A percentile compares a stretch with the other conserved stretches of the same genome.
phyloP scores from a whole-genome alignment of 169 alveolate species.

The Hammondia hammondi region DNA sequence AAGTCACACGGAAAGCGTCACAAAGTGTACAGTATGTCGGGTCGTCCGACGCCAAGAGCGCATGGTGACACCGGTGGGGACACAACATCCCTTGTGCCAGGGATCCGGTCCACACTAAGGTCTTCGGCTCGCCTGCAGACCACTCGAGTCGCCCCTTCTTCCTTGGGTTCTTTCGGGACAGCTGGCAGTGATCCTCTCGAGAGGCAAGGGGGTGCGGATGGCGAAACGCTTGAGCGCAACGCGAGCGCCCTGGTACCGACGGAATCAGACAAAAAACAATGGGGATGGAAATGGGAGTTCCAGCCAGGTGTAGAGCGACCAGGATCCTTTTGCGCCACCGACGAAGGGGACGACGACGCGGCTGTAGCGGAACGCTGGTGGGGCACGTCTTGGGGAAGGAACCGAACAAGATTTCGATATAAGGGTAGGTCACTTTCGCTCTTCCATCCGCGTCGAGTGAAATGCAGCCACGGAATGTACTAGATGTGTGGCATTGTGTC shows the following conservation, averaged over 20 bases:
- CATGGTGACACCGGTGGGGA: not conserved
- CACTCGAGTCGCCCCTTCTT: not conserved
- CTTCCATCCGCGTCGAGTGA: too few species aligned
- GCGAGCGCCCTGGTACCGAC: constrained; percentile 8
- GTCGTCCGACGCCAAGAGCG: not conserved
- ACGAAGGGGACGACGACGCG: constrained; percentile 1
- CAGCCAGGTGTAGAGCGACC: not conserved
- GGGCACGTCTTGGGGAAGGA: constrained; percentile 33
- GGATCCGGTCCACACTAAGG: not conserved
- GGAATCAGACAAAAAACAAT: not conserved
- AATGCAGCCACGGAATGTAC: too few species aligned
- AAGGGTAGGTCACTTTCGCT: not conserved
- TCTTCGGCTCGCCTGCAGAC: not conserved
- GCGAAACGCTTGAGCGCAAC: not conserved
- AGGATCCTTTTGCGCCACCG: constrained; percentile 17
- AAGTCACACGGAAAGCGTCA: not conserved
- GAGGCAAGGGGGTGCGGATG: not conserved
- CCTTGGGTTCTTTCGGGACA: not conserved
- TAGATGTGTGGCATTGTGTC: too few species aligned
- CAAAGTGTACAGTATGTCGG: not conserved
- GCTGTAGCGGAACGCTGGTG: constrained; percentile 36
- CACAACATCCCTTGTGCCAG: not conserved
- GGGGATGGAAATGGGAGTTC: constrained; percentile 35
- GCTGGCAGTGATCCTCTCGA: not conserved
- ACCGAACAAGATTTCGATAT: constrained; percentile 24